Evolutionary conservation across 306 rosid genomes (phyloP).

Genomic region (Datisca glomerata): DNA sequence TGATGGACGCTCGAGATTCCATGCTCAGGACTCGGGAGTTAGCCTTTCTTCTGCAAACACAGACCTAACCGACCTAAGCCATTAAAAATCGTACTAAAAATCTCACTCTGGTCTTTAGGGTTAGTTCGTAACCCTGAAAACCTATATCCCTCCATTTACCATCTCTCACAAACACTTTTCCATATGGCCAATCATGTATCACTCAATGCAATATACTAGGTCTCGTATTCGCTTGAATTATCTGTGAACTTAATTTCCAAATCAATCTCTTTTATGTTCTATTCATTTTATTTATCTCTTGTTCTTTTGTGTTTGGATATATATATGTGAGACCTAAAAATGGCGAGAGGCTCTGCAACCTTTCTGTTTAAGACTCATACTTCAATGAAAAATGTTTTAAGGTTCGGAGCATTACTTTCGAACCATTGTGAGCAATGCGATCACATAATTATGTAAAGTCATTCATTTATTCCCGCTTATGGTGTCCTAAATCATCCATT

Average conservation of each 20-base stretch:
- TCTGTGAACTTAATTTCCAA: neutral
- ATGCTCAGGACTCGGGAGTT: no score
- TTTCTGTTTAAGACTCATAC: conserved; percentile 28
- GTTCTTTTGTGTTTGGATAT: no score
- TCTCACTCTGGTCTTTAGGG: conserved; percentile 6
- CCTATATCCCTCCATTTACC: conserved; percentile 19
- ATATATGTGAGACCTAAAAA: no score
- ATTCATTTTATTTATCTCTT: no score
- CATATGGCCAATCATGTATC: no score
- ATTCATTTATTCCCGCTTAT: conserved; percentile 12
- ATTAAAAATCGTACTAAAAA: no score
- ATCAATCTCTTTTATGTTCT: neutral
- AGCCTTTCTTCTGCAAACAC: no score
- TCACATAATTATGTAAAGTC: conserved; percentile 9
- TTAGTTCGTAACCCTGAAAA: conserved; percentile 7
- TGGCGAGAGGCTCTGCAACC: conserved; percentile 50
- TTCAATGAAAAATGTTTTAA: conserved; percentile 29
- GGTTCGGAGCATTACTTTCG: conserved; percentile 22
- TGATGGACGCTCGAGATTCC: no score
- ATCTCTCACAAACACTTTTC: conserved; percentile 11
- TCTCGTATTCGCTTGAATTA: neutral
- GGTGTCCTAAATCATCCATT: conserved; percentile 15
- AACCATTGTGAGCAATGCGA: conserved; percentile 14
- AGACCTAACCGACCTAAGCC: no score
- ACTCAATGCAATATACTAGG: no score